A percentile compares a stretch with the other conserved stretches of the same genome.
phyloP scores from a whole-genome alignment of 2,329 filamentous ascomycete genomes.

The Ascochyta lentis region DNA sequence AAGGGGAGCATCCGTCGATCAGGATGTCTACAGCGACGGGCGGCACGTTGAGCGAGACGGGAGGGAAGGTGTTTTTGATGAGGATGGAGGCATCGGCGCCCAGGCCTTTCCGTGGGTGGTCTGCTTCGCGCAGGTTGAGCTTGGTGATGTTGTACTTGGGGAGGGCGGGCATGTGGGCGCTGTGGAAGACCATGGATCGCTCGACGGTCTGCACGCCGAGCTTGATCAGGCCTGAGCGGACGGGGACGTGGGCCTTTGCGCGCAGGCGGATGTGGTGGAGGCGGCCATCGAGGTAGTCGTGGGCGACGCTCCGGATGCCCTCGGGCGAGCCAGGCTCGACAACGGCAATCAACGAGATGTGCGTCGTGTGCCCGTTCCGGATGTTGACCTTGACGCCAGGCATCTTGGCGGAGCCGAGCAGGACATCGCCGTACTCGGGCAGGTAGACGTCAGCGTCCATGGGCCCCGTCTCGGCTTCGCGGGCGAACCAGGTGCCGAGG shows the following conservation, averaged over 20 bases:
- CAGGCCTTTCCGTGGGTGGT: slow-evolving; percentile 67
- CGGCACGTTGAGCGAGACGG: slow-evolving; percentile 77
- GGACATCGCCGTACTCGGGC: slow-evolving; percentile 78
- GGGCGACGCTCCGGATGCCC: slow-evolving; percentile 78
- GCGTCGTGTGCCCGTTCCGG: slow-evolving; percentile 76
- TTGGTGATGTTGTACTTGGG: slow-evolving; percentile 83
- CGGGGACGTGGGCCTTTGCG: slow-evolving; percentile 73
- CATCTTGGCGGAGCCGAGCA: slow-evolving; percentile 78
- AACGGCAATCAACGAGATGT: slow-evolving; percentile 79
- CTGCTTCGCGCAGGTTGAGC: slow-evolving; percentile 78
- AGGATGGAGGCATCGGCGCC: slow-evolving; percentile 78
- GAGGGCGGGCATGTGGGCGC: slow-evolving; percentile 74
- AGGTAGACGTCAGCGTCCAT: slow-evolving; percentile 79
- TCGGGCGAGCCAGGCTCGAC: slow-evolving; percentile 78
- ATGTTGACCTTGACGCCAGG: slow-evolving; percentile 79
- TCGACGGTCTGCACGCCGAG: slow-evolving; percentile 79
- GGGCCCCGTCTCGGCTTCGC: slow-evolving; percentile 74
- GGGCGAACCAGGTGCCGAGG: slow-evolving; percentile 80
- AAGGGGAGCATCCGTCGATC: slow-evolving; percentile 77
- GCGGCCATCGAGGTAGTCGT: slow-evolving; percentile 85
- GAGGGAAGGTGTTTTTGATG: slow-evolving; percentile 79
- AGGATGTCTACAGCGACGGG: slow-evolving; percentile 83
- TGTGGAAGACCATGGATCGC: slow-evolving; percentile 80
- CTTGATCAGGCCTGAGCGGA: slow-evolving; percentile 80
- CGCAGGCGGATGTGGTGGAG: slow-evolving; percentile 73